Base-by-base conservation (phyloP, 441 rosid species). In the Croton laevigatus region DNA sequence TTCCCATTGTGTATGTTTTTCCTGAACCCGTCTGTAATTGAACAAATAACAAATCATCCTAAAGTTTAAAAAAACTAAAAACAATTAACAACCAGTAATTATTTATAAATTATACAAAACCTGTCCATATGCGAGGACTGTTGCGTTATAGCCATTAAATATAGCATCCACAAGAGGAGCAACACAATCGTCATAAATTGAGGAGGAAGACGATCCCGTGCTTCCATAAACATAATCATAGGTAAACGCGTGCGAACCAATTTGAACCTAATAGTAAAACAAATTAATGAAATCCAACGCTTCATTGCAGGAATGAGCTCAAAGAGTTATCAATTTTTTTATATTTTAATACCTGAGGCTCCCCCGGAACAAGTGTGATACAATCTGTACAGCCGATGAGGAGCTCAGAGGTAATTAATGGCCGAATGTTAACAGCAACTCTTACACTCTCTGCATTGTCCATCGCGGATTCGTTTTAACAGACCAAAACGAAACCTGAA, bases 71-170 rank as follows among this genome's bases (percentile, higher is more conserved):
- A 62, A 17, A 0, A 40, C 37, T 16, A 4, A 11, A 67, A 66
- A 0, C 0, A 22, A 13, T 7, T 4, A 16, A 52, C 14, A 54
- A 62, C 22, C 16, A 42, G 22, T 1, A 54, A 38, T 12, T 6
- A 16, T 1, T 27, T 27, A 27, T 27, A 2, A 27, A 27, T 1
- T 27, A 40, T 44, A 32, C 14, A 38, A 38, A 73, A 94, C 99
- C 97, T 89, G 99, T 59, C 99, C 99, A 37, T 95, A 95, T 17
- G 99, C 99, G 1, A 95, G 93, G 71, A 95, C 97, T 0, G 99
- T 95, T 8, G 98, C 99, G 67, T 95, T 95, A 32, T 95, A 92
- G 23, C 99, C 99, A 78, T 73, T 84, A 54, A 89, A 86, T 6
- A 95, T 74, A 0, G 99, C 98, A 11, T 89, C 99, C 17, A 92